These are phyloP conservation scores for Hansenula lynferdii DNA, from an alignment of 1,139 yeast species.

Conservation along the genomic window DNA sequence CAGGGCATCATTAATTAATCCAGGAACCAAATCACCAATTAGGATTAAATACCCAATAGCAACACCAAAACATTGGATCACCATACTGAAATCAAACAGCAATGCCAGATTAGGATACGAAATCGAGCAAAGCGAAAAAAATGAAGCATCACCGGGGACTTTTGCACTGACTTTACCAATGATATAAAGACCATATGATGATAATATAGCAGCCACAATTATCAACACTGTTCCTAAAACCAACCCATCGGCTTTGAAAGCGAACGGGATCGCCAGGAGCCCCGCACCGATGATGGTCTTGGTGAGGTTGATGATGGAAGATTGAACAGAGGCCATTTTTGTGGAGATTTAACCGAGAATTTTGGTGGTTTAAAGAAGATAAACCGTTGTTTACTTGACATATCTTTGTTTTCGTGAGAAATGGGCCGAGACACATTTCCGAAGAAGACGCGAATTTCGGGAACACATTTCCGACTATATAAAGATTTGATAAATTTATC, in stretches of 20 bases:
- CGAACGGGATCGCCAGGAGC: constrained; percentile 86
- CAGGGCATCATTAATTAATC: constrained; percentile 35
- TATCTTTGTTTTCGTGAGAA: too few relatives aligned
- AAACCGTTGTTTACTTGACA: too few relatives aligned
- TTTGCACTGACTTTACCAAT: constrained; percentile 72
- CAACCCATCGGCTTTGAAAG: constrained; percentile 82
- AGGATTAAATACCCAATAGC: constrained; percentile 84
- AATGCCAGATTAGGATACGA: constrained; percentile 84
- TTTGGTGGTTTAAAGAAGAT: too few relatives aligned
- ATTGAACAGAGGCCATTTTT: constrained; percentile 24
- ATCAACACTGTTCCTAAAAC: constrained; percentile 62
- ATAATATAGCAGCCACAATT: constrained; percentile 67
- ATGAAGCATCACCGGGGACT: constrained; percentile 77
- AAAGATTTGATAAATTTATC: too few relatives aligned
- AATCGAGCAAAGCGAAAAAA: constrained; percentile 75
- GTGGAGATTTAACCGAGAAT: too few relatives aligned
- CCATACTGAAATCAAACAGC: constrained; percentile 81
- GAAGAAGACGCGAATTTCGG: too few relatives aligned
- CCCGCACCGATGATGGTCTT: constrained; percentile 91
- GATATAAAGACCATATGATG: constrained; percentile 75
- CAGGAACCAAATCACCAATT: constrained; percentile 88
- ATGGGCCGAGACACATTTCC: too few relatives aligned
- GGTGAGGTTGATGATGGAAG: constrained; percentile 55
- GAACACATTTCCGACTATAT: too few relatives aligned
- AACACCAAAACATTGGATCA: constrained; percentile 90